Evolutionary conservation across 352 stramenopile species (phyloP).

Genomic region (Pythium brachiatum): DNA sequence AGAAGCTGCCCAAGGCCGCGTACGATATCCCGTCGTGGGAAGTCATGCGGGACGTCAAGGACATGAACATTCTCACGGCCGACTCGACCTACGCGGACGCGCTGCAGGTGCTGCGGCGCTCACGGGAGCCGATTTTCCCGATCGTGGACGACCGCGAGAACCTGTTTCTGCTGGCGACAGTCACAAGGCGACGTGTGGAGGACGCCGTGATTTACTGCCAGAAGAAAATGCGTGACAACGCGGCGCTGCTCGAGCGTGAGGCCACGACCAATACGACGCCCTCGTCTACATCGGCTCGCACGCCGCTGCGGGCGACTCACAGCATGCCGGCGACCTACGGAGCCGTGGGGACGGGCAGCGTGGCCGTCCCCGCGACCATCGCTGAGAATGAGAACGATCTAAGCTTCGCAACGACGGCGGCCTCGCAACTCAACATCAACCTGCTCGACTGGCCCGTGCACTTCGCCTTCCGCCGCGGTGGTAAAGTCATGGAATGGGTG

Average conservation of each 20-base stretch:
- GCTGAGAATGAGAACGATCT: not conserved
- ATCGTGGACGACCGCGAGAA: slow-evolving; percentile 70
- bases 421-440: slow-evolving; percentile 9
- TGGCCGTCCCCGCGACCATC: not conserved
- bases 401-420: not conserved
- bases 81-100: slow-evolving; percentile 73
- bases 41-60: slow-evolving; percentile 75
- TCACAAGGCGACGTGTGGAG: slow-evolving; percentile 52
- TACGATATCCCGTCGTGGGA: slow-evolving; percentile 85
- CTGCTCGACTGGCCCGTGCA: slow-evolving; percentile 58
- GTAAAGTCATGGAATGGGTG: slow-evolving; percentile 73
- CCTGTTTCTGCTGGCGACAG: slow-evolving; percentile 63
- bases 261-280: not conserved
- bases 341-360: not conserved
- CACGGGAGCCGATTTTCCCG: slow-evolving; percentile 64
- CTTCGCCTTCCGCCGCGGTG: slow-evolving; percentile 67
- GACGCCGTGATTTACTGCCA: slow-evolving; percentile 60
- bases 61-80: slow-evolving; percentile 61
- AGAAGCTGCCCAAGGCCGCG: slow-evolving; percentile 79
- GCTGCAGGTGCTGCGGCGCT: slow-evolving; percentile 41
- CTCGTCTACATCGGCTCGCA: not conserved
- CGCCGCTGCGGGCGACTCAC: slow-evolving; percentile 2
- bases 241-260: slow-evolving; percentile 2
- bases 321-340: slow-evolving; percentile 8
- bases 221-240: slow-evolving; percentile 24